phyloP scores from a whole-genome alignment of 2,329 filamentous ascomycete genomes.

The Massarina eburnea region DNA sequence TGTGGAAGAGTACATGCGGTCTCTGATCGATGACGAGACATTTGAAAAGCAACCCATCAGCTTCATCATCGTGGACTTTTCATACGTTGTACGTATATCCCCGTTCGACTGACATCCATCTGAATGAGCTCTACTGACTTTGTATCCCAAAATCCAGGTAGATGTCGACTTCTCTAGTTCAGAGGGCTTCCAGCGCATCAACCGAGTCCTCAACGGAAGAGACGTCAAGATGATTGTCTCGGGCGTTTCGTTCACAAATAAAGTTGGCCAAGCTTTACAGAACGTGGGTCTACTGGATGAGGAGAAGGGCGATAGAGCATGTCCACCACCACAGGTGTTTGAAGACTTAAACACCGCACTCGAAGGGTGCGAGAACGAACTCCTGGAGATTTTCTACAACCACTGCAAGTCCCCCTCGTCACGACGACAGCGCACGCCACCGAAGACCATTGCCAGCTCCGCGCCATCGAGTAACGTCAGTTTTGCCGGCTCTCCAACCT shows the following conservation, averaged over 20 bases:
- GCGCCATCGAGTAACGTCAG: constrained; percentile 6
- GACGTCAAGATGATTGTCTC: constrained; percentile 81
- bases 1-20: constrained; percentile 85
- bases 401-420: constrained; percentile 38
- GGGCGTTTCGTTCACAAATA: constrained; percentile 73
- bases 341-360: constrained; percentile 90
- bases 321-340: constrained; percentile 64
- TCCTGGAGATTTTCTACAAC: constrained; percentile 66
- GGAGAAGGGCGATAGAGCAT: constrained; percentile 64
- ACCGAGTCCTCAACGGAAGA: constrained; percentile 75
- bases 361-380: constrained; percentile 92
- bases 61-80: constrained; percentile 86
- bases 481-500: constrained; percentile 19
- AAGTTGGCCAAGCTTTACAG: constrained; percentile 75
- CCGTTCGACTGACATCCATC: no score
- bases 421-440: constrained; percentile 48
- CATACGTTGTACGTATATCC: no score
- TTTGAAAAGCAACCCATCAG: constrained; percentile 80
- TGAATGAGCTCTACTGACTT: no score
- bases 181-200: constrained; percentile 92
- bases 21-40: constrained; percentile 77
- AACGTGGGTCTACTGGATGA: constrained; percentile 81
- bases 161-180: constrained; percentile 95
- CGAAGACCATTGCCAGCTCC: constrained; percentile 33
- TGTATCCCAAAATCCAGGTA: no score